Evolutionary conservation across 768 basidiomycete species (phyloP), one percentile per base, ranked within the genome.

Genomic region (Panaeolus papilionaceus): DNA sequence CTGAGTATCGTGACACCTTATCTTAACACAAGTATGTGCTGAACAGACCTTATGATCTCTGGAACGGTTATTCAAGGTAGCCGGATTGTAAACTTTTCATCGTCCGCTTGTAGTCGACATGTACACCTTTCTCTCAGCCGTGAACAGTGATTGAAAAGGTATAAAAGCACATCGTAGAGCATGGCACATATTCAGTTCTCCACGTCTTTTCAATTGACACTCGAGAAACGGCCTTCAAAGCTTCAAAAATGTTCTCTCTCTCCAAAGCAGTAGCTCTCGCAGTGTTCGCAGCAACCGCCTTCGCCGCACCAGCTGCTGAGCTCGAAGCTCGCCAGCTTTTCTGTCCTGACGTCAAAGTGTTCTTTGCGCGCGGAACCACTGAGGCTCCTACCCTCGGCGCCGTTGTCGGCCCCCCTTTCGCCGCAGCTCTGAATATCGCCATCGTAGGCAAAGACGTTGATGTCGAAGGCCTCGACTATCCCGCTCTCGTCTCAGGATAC

Each of bases 341-440:
- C 18, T 66, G 66, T n/a, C 8, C 37, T n/a, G 66, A 69, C 63
- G 61, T 70, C 44, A 47, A 58, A 4, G 65, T 64, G 16, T 64
- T 47, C 47, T 71, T 64, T 40, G 70, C 71, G 7, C 68, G 71
- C 16, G 71, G 71, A 8, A 72, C 71, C n/a, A 66, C 66, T 37
- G 70, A 72, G 38, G 20, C 58, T n/a, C 44, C 42, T 18, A 67
- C 68, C 10, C 51, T 71, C 14, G 71, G 71, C 11, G 64, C 63
- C 18, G 66, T 72, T 42, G 65, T 71, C 37, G 70, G 71, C n/a
- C 71, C 70, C 9, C 45, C 68, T n/a, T 69, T 72, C 63, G 33
- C 63, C 3, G 9, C 38, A 3, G 45, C 67, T 2, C 68, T 72
- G 11, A 61, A 20, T 7, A 38, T 65, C 37, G 65, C 64, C 20